Evolutionary conservation across 495 filamentous ascomycete species (phyloP), one percentile per base, ranked within the genome.

Genomic region (Hypoxylon perforatum): DNA sequence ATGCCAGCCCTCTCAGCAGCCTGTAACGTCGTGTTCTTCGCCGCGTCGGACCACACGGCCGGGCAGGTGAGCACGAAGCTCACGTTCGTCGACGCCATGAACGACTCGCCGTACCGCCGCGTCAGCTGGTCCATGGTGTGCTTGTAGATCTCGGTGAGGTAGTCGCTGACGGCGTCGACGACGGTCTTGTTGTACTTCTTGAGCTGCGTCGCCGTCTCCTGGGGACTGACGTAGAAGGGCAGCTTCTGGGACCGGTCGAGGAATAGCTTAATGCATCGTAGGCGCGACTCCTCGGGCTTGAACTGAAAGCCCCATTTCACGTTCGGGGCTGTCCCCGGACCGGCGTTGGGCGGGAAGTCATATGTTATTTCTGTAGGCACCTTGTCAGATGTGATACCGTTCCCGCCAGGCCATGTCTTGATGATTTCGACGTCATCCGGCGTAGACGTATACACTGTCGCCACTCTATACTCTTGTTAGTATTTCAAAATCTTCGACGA

Each of bases 261-360:
- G 73, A 92, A 91, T 42, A 92, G 82, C 78, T 92, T 92, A 76
- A 92, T 90, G 74, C 90, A 92, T 10, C 90, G 88, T 46, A 92
- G 81, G 19, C 91, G 83, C 25, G 87, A 82, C 74, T 91, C 89
- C 72, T 91, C 88, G 6, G 90, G 90, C 66, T 86, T 85, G 76
- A 92, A 91, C 71, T 91, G 88, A 74, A 92, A 92, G 0, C 90
- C 90, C 90, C 90, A 91, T 85, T 84, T 86, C 44, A 87, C 84
- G 18, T 56, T 76, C 2, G 76, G 76, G 1, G 71, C 68, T 1
- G 75, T 63, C 14, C 74, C 79, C 21, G 75, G 63, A 7, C 75
- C 30, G 3, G 77, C 71, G 30, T 75, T 54, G 42, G 79, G 45
- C 7, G 81, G 80, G 35, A 76, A 57, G 35, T 78, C 77, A 73